A percentile compares a stretch with the other conserved stretches of the same genome.
These are phyloP conservation scores for Byssothecium circinans DNA, from an alignment of 2,329 filamentous ascomycete species.

Conservation along the genomic window DNA sequence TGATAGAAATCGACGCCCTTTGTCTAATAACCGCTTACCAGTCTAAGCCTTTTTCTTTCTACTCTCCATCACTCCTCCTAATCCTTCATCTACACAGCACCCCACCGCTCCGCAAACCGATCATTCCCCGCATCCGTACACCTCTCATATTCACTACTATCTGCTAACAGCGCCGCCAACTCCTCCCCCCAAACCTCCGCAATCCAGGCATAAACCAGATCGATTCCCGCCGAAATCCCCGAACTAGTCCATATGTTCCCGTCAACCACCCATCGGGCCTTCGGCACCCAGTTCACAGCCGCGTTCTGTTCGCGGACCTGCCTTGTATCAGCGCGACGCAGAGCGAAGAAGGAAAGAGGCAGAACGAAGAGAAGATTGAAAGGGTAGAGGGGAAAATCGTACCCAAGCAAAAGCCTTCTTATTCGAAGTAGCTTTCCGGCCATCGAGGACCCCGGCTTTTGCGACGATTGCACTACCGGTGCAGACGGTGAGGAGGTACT, in stretches of 20 bases:
- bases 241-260: constrained; percentile 68
- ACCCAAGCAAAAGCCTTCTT: constrained; percentile 57
- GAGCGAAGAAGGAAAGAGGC: no score
- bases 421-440: constrained; percentile 66
- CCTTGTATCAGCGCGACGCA: neutral
- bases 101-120: constrained; percentile 55
- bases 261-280: constrained; percentile 66
- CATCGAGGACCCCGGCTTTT: constrained; percentile 61
- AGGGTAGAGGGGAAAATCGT: constrained; percentile 3
- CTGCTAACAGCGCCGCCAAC: constrained; percentile 52
- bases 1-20: neutral
- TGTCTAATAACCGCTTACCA: neutral
- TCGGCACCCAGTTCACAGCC: constrained; percentile 61
- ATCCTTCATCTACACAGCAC: constrained; percentile 13
- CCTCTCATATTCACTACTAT: constrained; percentile 61
- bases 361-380: neutral
- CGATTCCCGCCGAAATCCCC: constrained; percentile 65
- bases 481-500: constrained; percentile 61
- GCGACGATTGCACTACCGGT: constrained; percentile 65
- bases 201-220: constrained; percentile 62
- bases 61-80: neutral
- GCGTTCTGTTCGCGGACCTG: constrained; percentile 52
- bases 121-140: constrained; percentile 55
- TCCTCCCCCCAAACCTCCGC: constrained; percentile 57
- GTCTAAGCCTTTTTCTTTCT: neutral